Conservation (phyloP, 2,329 filamentous ascomycete genomes). For the Cytospora piceicola region DNA sequence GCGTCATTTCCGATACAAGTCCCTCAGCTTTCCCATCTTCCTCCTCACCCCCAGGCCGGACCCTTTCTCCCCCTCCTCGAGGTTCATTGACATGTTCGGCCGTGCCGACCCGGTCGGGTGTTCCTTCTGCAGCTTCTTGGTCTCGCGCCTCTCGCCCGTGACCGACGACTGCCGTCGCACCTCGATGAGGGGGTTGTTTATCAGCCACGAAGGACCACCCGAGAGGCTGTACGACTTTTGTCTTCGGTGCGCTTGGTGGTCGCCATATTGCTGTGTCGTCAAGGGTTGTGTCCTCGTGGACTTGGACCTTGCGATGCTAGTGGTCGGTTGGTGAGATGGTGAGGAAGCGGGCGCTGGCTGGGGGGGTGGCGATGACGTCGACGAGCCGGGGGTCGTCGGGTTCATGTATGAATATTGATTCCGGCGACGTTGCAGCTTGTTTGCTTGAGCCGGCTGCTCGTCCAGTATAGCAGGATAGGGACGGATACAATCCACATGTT, state of each 20-base stretch:
- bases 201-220: slow-evolving; percentile 22
- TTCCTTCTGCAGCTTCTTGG: slow-evolving; percentile 29
- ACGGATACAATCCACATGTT: too few relatives aligned
- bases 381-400: neutral
- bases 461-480: neutral
- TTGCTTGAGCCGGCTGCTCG: slow-evolving; percentile 11
- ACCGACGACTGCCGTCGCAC: slow-evolving; percentile 17
- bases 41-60: slow-evolving; percentile 28
- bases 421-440: slow-evolving; percentile 24
- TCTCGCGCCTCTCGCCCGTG: slow-evolving; percentile 29
- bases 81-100: slow-evolving; percentile 20
- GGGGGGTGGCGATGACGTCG: slow-evolving; percentile 16
- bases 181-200: slow-evolving; percentile 15
- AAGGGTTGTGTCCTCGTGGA: slow-evolving; percentile 3
- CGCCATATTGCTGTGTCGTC: neutral
- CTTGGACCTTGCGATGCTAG: slow-evolving; percentile 1
- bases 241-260: slow-evolving; percentile 16
- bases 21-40: slow-evolving; percentile 28
- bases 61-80: slow-evolving; percentile 8
- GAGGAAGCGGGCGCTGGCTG: slow-evolving; percentile 14
- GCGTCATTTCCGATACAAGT: slow-evolving; percentile 21
- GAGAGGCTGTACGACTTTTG: slow-evolving; percentile 18
- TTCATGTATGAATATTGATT: slow-evolving; percentile 23
- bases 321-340: neutral
- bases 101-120: slow-evolving; percentile 27